These are phyloP conservation scores for Mycena rebaudengoi DNA, from an alignment of 768 basidiomycete species.

Conservation along the genomic window DNA sequence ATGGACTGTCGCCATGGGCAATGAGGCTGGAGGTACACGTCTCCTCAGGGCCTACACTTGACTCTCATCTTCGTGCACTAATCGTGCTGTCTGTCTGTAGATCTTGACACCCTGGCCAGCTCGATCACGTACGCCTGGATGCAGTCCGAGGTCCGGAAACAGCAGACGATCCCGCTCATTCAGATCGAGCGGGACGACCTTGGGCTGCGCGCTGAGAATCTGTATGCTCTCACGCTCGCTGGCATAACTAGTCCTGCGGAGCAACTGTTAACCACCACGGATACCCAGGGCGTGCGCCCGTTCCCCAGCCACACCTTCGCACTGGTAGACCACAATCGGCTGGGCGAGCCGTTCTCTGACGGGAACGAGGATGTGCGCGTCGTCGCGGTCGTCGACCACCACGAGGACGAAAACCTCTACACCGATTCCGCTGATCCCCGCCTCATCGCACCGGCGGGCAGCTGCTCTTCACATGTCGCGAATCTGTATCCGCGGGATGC, in stretches of 20 bases:
- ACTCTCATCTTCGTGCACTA: background rate
- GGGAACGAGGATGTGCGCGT: constrained; percentile 60
- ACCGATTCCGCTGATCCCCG: constrained; percentile 70
- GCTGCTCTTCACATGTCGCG: constrained; percentile 73
- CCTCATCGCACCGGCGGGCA: constrained; percentile 74
- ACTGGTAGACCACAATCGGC: constrained; percentile 91
- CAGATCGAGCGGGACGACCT: constrained; percentile 77
- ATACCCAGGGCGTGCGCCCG: constrained; percentile 58
- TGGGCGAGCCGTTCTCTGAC: constrained; percentile 53
- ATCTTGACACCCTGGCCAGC: constrained; percentile 90
- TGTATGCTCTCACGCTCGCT: constrained; percentile 73
- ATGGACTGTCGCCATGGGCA: constrained; percentile 94
- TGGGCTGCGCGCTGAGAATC: constrained; percentile 86
- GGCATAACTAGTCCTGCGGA: constrained; percentile 57
- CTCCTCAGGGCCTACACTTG: background rate
- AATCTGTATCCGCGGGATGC: constrained; percentile 38
- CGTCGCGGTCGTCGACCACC: constrained; percentile 88
- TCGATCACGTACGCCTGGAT: constrained; percentile 88
- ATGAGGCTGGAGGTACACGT: constrained; percentile 90
- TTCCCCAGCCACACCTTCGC: constrained; percentile 70
- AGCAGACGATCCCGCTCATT: constrained; percentile 73
- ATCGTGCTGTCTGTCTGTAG: constrained; percentile 48
- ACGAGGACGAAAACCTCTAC: constrained; percentile 83
- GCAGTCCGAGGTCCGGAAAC: constrained; percentile 61
- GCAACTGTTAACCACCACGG: constrained; percentile 73